A percentile compares a stretch with the other conserved stretches of the same genome.
Evolutionary conservation across 257 asterid genomes (phyloP).

Genomic region (Mitragyna speciosa): DNA sequence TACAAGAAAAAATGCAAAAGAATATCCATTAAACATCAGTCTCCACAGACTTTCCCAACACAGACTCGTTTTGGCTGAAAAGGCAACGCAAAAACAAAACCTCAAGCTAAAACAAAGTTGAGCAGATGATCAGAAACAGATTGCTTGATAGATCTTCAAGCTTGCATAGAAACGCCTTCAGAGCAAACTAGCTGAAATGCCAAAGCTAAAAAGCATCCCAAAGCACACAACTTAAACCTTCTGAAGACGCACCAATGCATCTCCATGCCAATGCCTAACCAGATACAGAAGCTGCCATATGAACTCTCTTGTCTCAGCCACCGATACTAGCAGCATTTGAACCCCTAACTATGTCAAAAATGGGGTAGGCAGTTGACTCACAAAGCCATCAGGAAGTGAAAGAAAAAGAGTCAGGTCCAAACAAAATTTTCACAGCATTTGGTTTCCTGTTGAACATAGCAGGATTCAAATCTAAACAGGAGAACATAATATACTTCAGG

Average conservation of each 20-base stretch:
- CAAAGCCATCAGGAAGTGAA: neutral
- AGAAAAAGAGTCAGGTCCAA: neutral
- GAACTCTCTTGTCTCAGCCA: neutral
- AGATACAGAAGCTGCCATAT: neutral
- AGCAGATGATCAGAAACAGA: neutral
- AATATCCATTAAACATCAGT: neutral
- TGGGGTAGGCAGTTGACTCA: neutral
- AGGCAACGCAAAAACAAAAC: neutral
- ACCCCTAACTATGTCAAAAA: neutral
- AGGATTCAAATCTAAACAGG: neutral
- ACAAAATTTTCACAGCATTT: neutral
- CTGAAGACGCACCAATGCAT: neutral
- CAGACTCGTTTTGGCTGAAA: neutral
- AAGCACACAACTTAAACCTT: neutral
- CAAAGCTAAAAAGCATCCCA: neutral
- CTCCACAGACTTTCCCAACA: neutral
- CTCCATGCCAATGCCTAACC: neutral
- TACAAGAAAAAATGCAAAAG: neutral
- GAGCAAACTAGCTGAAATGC: neutral
- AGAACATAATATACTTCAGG: slow-evolving; percentile 1
- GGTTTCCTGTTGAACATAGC: neutral
- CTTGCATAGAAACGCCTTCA: neutral
- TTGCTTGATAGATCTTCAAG: neutral
- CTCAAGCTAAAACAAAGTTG: neutral
- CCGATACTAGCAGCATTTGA: neutral